phyloP scores from a whole-genome alignment of 371 early-diverging fungal genomes.

The Mucor circinelloides region DNA sequence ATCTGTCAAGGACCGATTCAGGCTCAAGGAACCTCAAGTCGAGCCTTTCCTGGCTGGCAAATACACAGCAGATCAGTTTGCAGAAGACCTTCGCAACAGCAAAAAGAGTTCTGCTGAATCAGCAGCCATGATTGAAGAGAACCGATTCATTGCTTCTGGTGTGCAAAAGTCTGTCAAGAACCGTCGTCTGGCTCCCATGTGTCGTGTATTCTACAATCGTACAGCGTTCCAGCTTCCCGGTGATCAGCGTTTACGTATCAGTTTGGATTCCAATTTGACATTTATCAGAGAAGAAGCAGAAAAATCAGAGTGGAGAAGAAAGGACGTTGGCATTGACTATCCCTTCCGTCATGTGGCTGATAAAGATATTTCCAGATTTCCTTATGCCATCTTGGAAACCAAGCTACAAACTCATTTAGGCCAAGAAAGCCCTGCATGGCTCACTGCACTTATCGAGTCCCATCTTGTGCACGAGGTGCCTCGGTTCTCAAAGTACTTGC shows the following conservation, averaged over 20 bases:
- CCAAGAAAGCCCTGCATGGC: conserved; percentile 48
- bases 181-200: conserved; percentile 79
- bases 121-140: conserved; percentile 69
- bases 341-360: conserved; percentile 88
- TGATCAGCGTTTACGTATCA: conserved; percentile 93
- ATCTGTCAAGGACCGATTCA: conserved; percentile 94
- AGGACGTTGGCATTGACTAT: conserved; percentile 85
- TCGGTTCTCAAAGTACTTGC: conserved; percentile 96
- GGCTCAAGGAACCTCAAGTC: conserved; percentile 89
- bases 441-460: conserved; percentile 73
- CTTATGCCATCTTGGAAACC: conserved; percentile 97
- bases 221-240: conserved; percentile 99
- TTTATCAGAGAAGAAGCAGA: conserved; percentile 92
- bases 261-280: conserved; percentile 96
- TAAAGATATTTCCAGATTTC: conserved; percentile 88
- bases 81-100: conserved; percentile 74
- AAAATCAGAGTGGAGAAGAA: conserved; percentile 81
- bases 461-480: conserved; percentile 93
- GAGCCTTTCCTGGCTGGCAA: conserved; percentile 80
- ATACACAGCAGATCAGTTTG: conserved; percentile 76
- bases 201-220: conserved; percentile 97
- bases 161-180: conserved; percentile 81
- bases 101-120: conserved; percentile 55
- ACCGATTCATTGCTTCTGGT: conserved; percentile 78
- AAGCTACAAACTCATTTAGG: conserved; percentile 96